Percentiles rank a stretch among this genome's conserved stretches.
Conservation (phyloP, 1,139 yeast genomes). For the Taphrina deformans region DNA sequence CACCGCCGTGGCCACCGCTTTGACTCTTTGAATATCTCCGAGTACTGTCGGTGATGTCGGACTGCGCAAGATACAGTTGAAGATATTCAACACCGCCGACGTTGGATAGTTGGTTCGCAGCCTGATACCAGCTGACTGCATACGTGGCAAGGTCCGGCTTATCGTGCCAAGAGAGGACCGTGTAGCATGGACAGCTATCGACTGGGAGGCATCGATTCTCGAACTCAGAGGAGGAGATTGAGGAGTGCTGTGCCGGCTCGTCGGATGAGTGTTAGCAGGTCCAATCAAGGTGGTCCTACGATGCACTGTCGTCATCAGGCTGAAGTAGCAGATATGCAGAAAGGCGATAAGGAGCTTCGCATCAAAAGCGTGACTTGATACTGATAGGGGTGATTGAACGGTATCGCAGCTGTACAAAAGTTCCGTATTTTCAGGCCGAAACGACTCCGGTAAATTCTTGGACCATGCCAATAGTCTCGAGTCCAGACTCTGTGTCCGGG, state of each 20-base stretch:
- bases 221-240: neutral
- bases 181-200: conserved; percentile 23
- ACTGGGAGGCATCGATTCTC: conserved; percentile 5
- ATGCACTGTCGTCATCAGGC: conserved; percentile 12
- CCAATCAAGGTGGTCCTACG: conserved; percentile 7
- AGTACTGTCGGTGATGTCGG: conserved; percentile 1
- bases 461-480: conserved; percentile 35
- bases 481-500: conserved; percentile 37
- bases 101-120: neutral
- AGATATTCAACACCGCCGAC: conserved; percentile 11
- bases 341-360: neutral
- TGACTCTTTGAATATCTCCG: neutral
- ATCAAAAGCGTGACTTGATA: neutral
- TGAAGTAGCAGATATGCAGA: conserved; percentile 11
- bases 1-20: neutral
- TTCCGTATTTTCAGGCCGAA: neutral
- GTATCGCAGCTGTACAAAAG: neutral
- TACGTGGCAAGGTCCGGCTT: neutral
- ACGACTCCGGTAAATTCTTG: conserved; percentile 13
- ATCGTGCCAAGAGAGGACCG: conserved; percentile 2
- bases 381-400: neutral
- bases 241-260: neutral
- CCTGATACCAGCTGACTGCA: neutral
- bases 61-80: conserved; percentile 8
- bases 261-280: neutral